Conservation (phyloP, 495 filamentous ascomycete species). For the Neurospora africana region DNA sequence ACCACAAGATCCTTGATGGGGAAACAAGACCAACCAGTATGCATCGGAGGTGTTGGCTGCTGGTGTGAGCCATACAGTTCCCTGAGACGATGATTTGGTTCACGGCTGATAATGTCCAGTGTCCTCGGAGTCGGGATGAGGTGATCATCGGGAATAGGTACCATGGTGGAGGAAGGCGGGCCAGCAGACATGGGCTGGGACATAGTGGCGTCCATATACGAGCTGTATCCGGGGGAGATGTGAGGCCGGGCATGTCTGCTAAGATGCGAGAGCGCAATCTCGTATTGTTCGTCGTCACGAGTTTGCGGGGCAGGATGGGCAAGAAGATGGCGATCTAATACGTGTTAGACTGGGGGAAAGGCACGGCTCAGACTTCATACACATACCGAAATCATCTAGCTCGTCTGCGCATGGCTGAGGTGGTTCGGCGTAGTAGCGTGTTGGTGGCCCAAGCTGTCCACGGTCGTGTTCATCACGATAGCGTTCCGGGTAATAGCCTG, state of each 20-base stretch:
- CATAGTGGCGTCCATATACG: background rate
- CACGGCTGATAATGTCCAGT: background rate
- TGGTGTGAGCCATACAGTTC: background rate
- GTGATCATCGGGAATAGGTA: background rate
- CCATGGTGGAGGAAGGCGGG: background rate
- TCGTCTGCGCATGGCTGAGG: conserved; percentile 3
- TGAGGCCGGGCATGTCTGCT: background rate
- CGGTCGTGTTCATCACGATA: background rate
- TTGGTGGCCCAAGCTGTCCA: background rate
- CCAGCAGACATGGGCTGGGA: background rate
- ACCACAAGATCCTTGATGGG: background rate
- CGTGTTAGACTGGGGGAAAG: background rate
- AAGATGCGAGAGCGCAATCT: background rate
- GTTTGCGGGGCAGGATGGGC: background rate
- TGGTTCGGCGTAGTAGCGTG: background rate
- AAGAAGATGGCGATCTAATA: conserved; percentile 13
- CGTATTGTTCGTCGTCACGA: background rate
- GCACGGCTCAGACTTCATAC: background rate
- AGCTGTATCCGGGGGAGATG: background rate
- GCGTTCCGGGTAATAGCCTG: background rate
- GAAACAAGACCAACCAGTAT: background rate
- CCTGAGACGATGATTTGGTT: background rate
- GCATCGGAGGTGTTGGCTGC: background rate
- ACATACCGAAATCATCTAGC: conserved; percentile 28
- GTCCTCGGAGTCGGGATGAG: background rate